phyloP scores from a whole-genome alignment of 164 flowering plant species.

The Dillenia turbinata region DNA sequence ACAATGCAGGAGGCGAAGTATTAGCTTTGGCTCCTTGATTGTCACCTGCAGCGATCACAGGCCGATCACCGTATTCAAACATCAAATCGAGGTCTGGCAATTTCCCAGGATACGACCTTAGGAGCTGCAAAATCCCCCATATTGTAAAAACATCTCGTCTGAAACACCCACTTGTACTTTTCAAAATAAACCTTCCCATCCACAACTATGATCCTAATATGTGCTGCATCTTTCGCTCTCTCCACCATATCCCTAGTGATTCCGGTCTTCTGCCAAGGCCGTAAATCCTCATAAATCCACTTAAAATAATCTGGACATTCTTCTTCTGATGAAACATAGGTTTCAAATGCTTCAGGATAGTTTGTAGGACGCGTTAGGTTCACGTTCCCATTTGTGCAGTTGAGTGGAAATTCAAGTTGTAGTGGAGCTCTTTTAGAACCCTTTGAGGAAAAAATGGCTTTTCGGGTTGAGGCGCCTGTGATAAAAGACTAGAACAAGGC shows the following conservation, averaged over 20 bases:
- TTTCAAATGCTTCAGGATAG: slow-evolving; percentile 5
- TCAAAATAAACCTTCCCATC: slow-evolving; percentile 34
- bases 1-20: slow-evolving; percentile 31
- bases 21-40: slow-evolving; percentile 15
- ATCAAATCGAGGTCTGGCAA: slow-evolving; percentile 44
- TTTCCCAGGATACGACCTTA: slow-evolving; percentile 39
- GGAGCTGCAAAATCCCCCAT: slow-evolving; percentile 43
- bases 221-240: slow-evolving; percentile 18
- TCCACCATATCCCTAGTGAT: slow-evolving; percentile 30
- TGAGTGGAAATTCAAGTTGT: slow-evolving; percentile 4
- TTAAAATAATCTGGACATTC: slow-evolving; percentile 30
- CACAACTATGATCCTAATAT: slow-evolving; percentile 31
- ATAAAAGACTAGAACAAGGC: background rate
- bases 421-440: too few species aligned
- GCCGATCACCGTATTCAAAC: slow-evolving; percentile 38
- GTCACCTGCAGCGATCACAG: slow-evolving; percentile 16
- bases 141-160: slow-evolving; percentile 36
- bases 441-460: background rate
- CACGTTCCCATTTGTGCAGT: slow-evolving; percentile 7
- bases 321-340: background rate
- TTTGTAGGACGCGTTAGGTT: slow-evolving; percentile 8
- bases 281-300: slow-evolving; percentile 35
- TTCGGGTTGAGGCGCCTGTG: background rate
- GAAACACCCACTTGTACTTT: slow-evolving; percentile 20
- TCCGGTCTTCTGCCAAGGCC: slow-evolving; percentile 32